Evolutionary conservation across 371 early-diverging fungal genomes (phyloP).

Genomic region (Enteropsectra breve): DNA sequence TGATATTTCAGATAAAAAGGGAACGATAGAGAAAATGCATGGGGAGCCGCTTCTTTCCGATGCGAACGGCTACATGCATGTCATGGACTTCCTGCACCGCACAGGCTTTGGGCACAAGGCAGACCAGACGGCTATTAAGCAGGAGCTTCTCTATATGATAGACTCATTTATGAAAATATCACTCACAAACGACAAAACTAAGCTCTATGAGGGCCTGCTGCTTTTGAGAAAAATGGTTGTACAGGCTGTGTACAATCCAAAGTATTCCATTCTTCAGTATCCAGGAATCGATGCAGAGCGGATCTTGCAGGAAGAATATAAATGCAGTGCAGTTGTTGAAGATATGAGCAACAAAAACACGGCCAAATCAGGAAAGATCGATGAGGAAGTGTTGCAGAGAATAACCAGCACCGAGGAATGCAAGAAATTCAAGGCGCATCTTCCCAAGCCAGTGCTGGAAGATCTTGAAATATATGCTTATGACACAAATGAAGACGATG

Average conservation of each 20-base stretch:
- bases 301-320: neutral
- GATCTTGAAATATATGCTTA: neutral
- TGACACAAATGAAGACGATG: neutral
- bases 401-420: neutral
- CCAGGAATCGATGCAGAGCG: slow-evolving; percentile 21
- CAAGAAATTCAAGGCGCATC: neutral
- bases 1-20: neutral
- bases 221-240: slow-evolving; percentile 35
- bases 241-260: slow-evolving; percentile 52
- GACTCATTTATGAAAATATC: slow-evolving; percentile 33
- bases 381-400: slow-evolving; percentile 1
- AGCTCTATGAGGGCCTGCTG: slow-evolving; percentile 10
- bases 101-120: slow-evolving; percentile 3
- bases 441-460: neutral
- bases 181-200: slow-evolving; percentile 16
- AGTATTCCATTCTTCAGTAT: slow-evolving; percentile 51
- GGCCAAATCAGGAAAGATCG: neutral
- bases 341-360: too few relatives aligned
- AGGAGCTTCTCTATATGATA: slow-evolving; percentile 16
- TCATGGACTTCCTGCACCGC: slow-evolving; percentile 43
- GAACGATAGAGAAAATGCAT: slow-evolving; percentile 35
- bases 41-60: slow-evolving; percentile 29
- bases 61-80: slow-evolving; percentile 30
- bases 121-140: slow-evolving; percentile 31
- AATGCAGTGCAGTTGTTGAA: neutral